These are phyloP conservation scores for Phytopythium litorale DNA, from an alignment of 352 stramenopile genomes.

Conservation along the genomic window DNA sequence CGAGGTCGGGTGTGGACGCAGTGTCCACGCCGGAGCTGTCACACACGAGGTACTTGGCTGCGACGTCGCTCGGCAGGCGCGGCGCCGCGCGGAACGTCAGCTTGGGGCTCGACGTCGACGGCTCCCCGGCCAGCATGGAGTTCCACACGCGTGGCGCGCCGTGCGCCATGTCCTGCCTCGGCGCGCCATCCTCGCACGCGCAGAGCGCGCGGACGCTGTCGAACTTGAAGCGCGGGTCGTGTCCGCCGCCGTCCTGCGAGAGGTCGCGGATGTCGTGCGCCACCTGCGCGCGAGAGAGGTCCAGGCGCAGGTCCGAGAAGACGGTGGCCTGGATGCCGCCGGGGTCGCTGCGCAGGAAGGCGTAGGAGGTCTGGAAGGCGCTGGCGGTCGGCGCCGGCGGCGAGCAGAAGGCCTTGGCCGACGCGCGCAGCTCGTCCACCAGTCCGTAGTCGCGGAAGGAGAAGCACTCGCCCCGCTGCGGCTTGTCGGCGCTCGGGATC, in stretches of 20 bases:
- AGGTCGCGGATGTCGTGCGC: constrained; percentile 1
- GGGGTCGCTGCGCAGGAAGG: not conserved
- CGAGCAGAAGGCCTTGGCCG: not conserved
- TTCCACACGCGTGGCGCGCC: constrained; percentile 2
- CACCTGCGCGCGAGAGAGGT: not conserved
- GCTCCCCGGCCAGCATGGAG: not conserved
- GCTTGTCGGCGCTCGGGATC: not conserved
- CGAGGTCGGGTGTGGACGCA: constrained; percentile 19
- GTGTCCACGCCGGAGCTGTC: constrained; percentile 15
- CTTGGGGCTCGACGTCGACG: not conserved
- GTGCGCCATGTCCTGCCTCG: constrained; percentile 1
- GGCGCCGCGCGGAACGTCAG: not conserved
- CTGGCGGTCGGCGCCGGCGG: not conserved
- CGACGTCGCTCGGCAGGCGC: not conserved
- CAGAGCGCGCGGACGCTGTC: not conserved
- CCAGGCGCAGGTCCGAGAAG: not conserved
- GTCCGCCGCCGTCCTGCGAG: constrained; percentile 16
- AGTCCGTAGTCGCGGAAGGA: constrained; percentile 5
- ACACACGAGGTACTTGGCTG: constrained; percentile 9
- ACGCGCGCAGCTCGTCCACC: constrained; percentile 1
- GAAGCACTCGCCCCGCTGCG: constrained; percentile 1
- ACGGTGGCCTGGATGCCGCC: not conserved
- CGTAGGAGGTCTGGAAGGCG: constrained; percentile 1
- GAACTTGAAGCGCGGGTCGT: constrained; percentile 9
- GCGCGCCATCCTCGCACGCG: not conserved